Evolutionary conservation across 148 eudicot species (phyloP).

Genomic region (Rheum nobile): DNA sequence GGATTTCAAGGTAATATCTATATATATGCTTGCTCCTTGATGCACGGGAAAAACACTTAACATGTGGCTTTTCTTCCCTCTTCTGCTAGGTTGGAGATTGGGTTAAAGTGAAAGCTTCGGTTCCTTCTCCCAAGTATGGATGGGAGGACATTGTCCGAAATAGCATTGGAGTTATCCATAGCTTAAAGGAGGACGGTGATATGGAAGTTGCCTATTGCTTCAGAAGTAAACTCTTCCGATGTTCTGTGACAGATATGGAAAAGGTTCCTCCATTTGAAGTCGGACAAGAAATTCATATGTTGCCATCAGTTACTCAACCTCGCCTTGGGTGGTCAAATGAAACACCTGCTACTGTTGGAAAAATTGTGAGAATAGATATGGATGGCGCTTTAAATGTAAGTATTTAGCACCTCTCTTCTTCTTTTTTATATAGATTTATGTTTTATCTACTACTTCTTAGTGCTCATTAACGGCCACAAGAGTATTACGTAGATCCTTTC

Average conservation of each 20-base stretch:
- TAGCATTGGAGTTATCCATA: constrained; percentile 86
- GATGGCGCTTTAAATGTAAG: constrained; percentile 94
- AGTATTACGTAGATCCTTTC: background rate
- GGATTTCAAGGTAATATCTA: constrained; percentile 66
- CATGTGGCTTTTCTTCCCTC: background rate
- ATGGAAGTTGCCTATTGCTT: constrained; percentile 95
- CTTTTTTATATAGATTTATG: background rate
- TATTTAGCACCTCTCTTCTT: background rate
- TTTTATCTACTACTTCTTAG: background rate
- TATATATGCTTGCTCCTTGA: background rate
- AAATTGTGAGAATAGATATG: constrained; percentile 84
- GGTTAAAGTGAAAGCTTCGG: constrained; percentile 91
- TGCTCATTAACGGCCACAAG: background rate
- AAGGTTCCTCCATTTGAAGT: constrained; percentile 84
- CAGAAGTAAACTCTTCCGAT: constrained; percentile 77
- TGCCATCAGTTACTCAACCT: constrained; percentile 70
- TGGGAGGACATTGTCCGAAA: constrained; percentile 90
- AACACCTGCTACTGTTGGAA: constrained; percentile 83
- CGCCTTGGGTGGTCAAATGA: constrained; percentile 96
- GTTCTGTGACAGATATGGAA: constrained; percentile 95
- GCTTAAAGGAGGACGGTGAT: constrained; percentile 98
- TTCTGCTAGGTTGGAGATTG: constrained; percentile 77
- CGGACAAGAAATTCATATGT: constrained; percentile 86
- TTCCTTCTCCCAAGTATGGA: constrained; percentile 97
- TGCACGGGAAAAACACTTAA: background rate